phyloP scores from a whole-genome alignment of 495 filamentous ascomycete genomes.

The Endocarpon pusillum region DNA sequence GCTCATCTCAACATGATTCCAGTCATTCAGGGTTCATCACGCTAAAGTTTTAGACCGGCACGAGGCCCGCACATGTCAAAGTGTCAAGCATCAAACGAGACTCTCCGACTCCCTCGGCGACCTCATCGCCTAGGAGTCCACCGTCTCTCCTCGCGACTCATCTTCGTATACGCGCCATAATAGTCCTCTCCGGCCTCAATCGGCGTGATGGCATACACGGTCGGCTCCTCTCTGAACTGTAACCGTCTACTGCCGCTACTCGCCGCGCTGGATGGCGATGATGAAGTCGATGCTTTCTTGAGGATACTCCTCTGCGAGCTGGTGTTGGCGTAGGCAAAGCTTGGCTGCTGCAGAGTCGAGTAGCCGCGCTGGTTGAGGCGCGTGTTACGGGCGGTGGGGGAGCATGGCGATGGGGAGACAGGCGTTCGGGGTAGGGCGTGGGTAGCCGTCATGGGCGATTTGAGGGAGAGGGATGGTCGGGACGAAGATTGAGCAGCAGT shows the following conservation, averaged over 20 bases:
- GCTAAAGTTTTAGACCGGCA: too few relatives aligned
- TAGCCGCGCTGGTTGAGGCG: slow-evolving; percentile 19
- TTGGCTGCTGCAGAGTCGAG: slow-evolving; percentile 23
- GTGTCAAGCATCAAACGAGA: too few relatives aligned
- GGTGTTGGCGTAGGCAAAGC: slow-evolving; percentile 28
- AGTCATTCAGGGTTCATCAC: too few relatives aligned
- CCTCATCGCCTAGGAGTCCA: slow-evolving; percentile 18
- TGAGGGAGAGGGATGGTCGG: slow-evolving; percentile 24
- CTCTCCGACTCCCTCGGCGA: too few relatives aligned
- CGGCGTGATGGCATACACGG: slow-evolving; percentile 33
- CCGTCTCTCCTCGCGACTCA: slow-evolving; percentile 31
- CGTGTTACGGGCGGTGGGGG: slow-evolving; percentile 22
- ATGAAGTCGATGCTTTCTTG: slow-evolving; percentile 21
- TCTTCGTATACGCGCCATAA: slow-evolving; percentile 32
- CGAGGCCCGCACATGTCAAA: too few relatives aligned
- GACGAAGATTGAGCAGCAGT: slow-evolving; percentile 18
- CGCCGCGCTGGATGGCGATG: slow-evolving; percentile 4
- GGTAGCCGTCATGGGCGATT: slow-evolving; percentile 29
- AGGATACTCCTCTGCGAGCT: slow-evolving; percentile 35
- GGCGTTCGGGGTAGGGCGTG: slow-evolving; percentile 28
- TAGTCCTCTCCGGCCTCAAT: slow-evolving; percentile 36
- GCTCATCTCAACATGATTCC: too few relatives aligned
- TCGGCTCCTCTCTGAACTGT: slow-evolving; percentile 29
- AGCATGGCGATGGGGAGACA: slow-evolving; percentile 25
- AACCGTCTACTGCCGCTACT: slow-evolving; percentile 23